phyloP scores from a whole-genome alignment of 352 stramenopile genomes.

The Aphanomyces stellatus region DNA sequence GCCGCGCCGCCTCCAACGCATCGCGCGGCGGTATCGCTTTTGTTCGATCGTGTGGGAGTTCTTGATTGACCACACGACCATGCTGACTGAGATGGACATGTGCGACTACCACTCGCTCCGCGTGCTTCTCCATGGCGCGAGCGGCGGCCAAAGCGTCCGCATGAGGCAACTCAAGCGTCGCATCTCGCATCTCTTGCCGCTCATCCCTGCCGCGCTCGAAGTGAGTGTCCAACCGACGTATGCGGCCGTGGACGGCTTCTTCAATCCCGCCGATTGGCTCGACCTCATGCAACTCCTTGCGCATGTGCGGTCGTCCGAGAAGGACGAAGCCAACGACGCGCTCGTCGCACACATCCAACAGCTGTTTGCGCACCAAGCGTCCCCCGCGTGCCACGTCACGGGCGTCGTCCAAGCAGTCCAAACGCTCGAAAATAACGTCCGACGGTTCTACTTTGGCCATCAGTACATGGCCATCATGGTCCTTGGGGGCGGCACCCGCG shows the following conservation, averaged over 20 bases:
- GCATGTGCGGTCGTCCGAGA: slow-evolving; percentile 5
- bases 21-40: slow-evolving; percentile 14
- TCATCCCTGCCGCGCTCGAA: neutral
- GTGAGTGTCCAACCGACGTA: neutral
- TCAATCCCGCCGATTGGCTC: neutral
- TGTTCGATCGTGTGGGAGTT: slow-evolving; percentile 5
- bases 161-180: slow-evolving; percentile 6
- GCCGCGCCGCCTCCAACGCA: neutral
- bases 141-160: slow-evolving; percentile 11
- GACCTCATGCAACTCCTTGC: slow-evolving; percentile 4
- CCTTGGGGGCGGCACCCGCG: slow-evolving; percentile 1
- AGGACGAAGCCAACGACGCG: neutral
- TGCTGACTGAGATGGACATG: slow-evolving; percentile 16
- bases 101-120: slow-evolving; percentile 11
- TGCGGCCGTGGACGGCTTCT: neutral
- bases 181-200: neutral
- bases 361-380: neutral
- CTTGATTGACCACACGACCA: slow-evolving; percentile 11
- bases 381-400: neutral
- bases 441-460: slow-evolving; percentile 19
- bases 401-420: slow-evolving; percentile 12
- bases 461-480: slow-evolving; percentile 19
- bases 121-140: slow-evolving; percentile 5
- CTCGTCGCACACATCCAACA: neutral
- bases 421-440: slow-evolving; percentile 14